Percentiles rank a stretch among this genome's conserved stretches.
These are phyloP conservation scores for Cinchona pubescens DNA, from an alignment of 257 asterid species.

Conservation along the genomic window DNA sequence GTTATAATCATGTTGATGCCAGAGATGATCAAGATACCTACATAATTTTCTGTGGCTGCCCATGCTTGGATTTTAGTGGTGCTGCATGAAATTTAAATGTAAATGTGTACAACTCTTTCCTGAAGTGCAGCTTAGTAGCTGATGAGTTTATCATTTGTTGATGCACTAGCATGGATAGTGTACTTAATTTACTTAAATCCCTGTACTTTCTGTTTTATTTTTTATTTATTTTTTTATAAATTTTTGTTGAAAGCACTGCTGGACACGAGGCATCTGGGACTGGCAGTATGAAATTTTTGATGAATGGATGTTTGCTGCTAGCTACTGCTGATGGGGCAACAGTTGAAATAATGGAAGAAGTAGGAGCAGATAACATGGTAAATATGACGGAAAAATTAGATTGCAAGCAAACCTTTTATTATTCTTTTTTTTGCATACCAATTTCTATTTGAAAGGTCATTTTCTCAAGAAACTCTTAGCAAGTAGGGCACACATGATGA, in stretches of 20 bases:
- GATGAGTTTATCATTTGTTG: too few species aligned
- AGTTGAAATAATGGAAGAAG: constrained; percentile 45
- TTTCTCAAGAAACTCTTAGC: background rate
- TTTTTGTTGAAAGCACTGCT: constrained; percentile 44
- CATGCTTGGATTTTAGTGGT: background rate
- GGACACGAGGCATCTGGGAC: constrained; percentile 65
- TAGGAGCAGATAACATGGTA: constrained; percentile 55
- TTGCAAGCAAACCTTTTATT: background rate
- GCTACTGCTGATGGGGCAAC: constrained; percentile 56
- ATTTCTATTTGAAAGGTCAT: background rate
- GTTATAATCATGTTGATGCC: too few species aligned
- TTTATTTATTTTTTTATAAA: background rate
- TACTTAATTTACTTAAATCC: too few species aligned
- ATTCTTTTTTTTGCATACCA: background rate
- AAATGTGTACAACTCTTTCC: background rate
- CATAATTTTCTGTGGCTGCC: background rate
- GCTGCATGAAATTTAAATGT: background rate
- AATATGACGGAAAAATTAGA: background rate
- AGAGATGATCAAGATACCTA: background rate
- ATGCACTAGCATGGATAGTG: too few species aligned
- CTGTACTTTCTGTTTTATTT: background rate
- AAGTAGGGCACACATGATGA: background rate
- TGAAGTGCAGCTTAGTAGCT: background rate
- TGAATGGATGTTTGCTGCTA: constrained; percentile 52
- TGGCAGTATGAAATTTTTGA: constrained; percentile 53